Evolutionary conservation across 2,329 filamentous ascomycete genomes (phyloP).

Genomic region (Grosmannia huntii): DNA sequence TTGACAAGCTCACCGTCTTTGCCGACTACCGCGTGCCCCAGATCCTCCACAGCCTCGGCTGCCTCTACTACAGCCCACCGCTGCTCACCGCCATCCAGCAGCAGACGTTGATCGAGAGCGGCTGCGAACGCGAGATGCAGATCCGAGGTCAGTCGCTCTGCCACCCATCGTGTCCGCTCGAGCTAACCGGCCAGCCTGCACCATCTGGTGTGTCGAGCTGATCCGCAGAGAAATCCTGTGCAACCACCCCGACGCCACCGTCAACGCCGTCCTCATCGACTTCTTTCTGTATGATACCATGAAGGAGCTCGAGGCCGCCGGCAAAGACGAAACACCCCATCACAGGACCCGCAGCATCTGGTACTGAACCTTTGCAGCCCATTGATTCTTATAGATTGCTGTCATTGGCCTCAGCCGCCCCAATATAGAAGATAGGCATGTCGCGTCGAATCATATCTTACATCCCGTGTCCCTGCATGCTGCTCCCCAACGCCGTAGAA

Average conservation of each 20-base stretch:
- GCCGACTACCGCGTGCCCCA: slow-evolving; percentile 96
- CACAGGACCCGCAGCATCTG: slow-evolving; percentile 89
- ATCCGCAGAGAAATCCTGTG: slow-evolving; percentile 68
- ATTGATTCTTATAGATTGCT: background rate
- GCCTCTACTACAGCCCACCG: slow-evolving; percentile 71
- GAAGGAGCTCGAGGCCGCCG: slow-evolving; percentile 63
- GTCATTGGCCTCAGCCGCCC: background rate
- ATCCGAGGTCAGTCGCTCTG: slow-evolving; percentile 64
- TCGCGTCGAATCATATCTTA: background rate
- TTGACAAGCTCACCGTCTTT: slow-evolving; percentile 96
- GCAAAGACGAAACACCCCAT: slow-evolving; percentile 57
- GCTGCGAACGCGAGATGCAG: slow-evolving; percentile 72
- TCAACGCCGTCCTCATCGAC: slow-evolving; percentile 89
- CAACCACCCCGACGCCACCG: slow-evolving; percentile 54
- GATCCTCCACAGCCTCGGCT: slow-evolving; percentile 72
- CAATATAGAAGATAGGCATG: background rate
- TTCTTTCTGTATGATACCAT: slow-evolving; percentile 95
- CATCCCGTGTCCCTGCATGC: background rate
- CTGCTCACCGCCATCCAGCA: slow-evolving; percentile 58
- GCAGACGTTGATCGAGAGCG: slow-evolving; percentile 53
- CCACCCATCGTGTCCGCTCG: too few relatives aligned
- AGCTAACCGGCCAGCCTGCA: slow-evolving; percentile 50
- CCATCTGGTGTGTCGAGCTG: slow-evolving; percentile 91
- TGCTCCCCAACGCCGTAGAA: background rate
- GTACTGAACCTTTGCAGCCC: slow-evolving; percentile 60